These are phyloP conservation scores for Avena sativa DNA, from an alignment of 176 grass and related monocot species.

Conservation along the genomic window DNA sequence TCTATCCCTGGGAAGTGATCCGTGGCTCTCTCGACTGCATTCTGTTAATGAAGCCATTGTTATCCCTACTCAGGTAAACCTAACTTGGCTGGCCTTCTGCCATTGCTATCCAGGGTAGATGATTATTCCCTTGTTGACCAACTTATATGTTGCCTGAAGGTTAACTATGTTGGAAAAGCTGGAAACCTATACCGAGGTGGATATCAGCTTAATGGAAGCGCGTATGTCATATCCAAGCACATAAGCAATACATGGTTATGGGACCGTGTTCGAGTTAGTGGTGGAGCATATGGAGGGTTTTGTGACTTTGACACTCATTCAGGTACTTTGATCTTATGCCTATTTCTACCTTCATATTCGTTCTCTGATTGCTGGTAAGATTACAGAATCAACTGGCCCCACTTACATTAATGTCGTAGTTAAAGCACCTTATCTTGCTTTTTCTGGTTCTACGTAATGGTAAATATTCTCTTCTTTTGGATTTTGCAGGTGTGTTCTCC, in stretches of 20 bases:
- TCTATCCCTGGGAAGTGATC: constrained; percentile 54
- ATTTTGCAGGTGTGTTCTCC: constrained; percentile 83
- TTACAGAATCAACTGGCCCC: not conserved
- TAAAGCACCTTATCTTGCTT: not conserved
- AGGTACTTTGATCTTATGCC: constrained; percentile 48
- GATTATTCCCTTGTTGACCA: not conserved
- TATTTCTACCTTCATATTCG: not conserved
- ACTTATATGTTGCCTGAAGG: constrained; percentile 61
- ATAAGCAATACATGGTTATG: constrained; percentile 97
- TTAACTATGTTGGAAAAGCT: constrained; percentile 99
- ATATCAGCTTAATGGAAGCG: constrained; percentile 93
- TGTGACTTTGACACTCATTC: constrained; percentile 99
- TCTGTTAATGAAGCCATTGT: constrained; percentile 93
- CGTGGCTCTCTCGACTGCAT: constrained; percentile 76
- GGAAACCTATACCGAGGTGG: constrained; percentile 89
- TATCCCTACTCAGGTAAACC: constrained; percentile 86
- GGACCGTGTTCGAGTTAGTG: constrained; percentile 95
- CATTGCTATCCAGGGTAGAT: constrained; percentile 20
- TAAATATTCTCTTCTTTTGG: constrained; percentile 32
- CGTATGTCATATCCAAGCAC: constrained; percentile 96
- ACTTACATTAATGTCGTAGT: not conserved
- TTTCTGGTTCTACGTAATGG: constrained; percentile 23
- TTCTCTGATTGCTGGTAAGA: constrained; percentile 1
- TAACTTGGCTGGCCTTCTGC: constrained; percentile 23
- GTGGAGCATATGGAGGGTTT: constrained; percentile 98